Percentiles rank a stretch among this genome's conserved stretches.
Conservation (phyloP, 2,329 filamentous ascomycete species). For the Paecilomyces niveus region DNA sequence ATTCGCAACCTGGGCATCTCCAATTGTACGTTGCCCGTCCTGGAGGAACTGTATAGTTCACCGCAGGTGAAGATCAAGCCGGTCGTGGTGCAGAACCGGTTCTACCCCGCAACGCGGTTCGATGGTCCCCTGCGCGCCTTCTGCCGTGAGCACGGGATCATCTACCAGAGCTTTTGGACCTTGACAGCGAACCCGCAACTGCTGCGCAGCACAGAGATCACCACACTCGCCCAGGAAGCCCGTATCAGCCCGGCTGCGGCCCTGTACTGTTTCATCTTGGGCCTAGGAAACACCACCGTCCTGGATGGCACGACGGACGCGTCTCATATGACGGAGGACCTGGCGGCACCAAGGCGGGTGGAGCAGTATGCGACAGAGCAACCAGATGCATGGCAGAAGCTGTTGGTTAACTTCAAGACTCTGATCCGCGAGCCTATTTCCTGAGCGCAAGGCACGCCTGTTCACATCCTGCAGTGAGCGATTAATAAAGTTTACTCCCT, state of each 20-base stretch:
- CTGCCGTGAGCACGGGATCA: slow-evolving; percentile 45
- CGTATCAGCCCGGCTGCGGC: slow-evolving; percentile 41
- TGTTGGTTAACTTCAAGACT: slow-evolving; percentile 43
- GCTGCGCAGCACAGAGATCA: slow-evolving; percentile 42
- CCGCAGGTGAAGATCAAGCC: slow-evolving; percentile 44
- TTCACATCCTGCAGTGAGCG: background rate
- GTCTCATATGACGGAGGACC: slow-evolving; percentile 47
- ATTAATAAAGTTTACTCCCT: background rate
- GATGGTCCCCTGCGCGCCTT: slow-evolving; percentile 55
- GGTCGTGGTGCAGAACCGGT: slow-evolving; percentile 68
- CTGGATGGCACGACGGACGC: slow-evolving; percentile 52
- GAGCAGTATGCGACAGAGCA: slow-evolving; percentile 38
- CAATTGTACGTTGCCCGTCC: slow-evolving; percentile 56
- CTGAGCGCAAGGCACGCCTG: background rate
- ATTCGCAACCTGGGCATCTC: slow-evolving; percentile 68
- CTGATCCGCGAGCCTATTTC: slow-evolving; percentile 24
- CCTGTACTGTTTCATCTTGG: slow-evolving; percentile 51
- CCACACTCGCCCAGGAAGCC: slow-evolving; percentile 39
- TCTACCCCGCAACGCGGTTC: slow-evolving; percentile 53
- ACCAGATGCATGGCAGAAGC: slow-evolving; percentile 43
- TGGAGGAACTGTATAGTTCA: slow-evolving; percentile 45
- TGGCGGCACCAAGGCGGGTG: slow-evolving; percentile 37
- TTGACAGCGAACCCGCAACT: slow-evolving; percentile 52
- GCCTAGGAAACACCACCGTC: slow-evolving; percentile 42
- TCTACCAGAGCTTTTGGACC: slow-evolving; percentile 57